A percentile compares a stretch with the other conserved stretches of the same genome.
These are phyloP conservation scores for Arthrobotrys iridis DNA, from an alignment of 2,329 filamentous ascomycete genomes.

Conservation along the genomic window DNA sequence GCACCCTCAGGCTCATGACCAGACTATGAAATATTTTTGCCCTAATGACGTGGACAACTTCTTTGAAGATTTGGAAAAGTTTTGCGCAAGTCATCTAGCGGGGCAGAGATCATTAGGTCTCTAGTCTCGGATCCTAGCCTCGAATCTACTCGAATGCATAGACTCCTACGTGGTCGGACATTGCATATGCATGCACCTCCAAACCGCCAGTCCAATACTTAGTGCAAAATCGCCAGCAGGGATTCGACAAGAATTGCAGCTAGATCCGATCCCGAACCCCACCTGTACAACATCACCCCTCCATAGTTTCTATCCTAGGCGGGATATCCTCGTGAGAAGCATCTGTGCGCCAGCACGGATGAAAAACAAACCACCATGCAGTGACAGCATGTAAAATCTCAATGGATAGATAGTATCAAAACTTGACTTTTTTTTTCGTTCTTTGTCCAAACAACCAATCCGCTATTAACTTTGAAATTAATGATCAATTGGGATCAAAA, in stretches of 20 bases:
- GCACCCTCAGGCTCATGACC: not conserved
- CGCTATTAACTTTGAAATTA: no score
- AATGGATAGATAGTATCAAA: no score
- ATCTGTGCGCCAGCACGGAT: not conserved
- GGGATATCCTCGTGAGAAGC: not conserved
- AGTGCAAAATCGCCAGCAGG: not conserved
- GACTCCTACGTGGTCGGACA: constrained; percentile 9
- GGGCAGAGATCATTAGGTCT: no score
- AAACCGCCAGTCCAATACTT: no score
- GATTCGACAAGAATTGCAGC: not conserved
- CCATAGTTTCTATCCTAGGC: not conserved
- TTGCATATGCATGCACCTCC: constrained; percentile 32
- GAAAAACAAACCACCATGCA: no score
- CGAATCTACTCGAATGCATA: no score
- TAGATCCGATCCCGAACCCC: not conserved
- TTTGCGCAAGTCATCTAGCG: no score
- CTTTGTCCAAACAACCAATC: no score
- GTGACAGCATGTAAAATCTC: no score
- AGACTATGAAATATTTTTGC: not conserved
- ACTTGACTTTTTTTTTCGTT: no score
- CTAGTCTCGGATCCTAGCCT: no score
- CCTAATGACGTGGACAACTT: constrained; percentile 9
- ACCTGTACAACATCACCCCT: not conserved
- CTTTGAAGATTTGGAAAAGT: not conserved
- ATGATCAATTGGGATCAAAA: no score